These are phyloP conservation scores for Actinidia arguta DNA, from an alignment of 179 eudicot genomes.

Conservation along the genomic window DNA sequence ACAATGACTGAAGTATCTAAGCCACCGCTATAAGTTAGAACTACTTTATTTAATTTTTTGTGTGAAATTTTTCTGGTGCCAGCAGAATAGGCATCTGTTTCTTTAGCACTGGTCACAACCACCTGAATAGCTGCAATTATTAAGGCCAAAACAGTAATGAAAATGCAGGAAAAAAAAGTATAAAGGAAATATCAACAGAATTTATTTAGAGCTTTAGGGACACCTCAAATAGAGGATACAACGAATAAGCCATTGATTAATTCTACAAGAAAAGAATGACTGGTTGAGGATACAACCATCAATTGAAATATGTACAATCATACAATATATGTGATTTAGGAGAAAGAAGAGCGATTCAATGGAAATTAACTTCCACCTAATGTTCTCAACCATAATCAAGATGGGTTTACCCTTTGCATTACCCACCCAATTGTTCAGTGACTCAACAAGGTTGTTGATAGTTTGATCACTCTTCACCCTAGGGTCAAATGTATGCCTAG, in stretches of 20 bases:
- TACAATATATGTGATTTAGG: no score
- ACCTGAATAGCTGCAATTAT: conserved; percentile 62
- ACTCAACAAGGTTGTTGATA: neutral
- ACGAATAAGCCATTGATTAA: neutral
- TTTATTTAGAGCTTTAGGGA: neutral
- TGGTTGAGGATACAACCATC: no score
- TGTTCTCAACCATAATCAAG: neutral
- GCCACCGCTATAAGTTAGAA: conserved; percentile 97
- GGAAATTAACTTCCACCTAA: neutral
- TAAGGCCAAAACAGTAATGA: neutral
- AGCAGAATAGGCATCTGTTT: conserved; percentile 42
- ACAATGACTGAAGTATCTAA: conserved; percentile 98
- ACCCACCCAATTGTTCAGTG: neutral
- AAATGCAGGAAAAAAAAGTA: neutral
- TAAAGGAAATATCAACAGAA: neutral
- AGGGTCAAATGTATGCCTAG: neutral
- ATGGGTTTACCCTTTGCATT: neutral
- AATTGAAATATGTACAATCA: no score
- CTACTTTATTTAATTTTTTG: conserved; percentile 89
- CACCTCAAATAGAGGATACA: neutral
- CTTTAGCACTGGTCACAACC: conserved; percentile 59
- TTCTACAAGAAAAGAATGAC: no score
- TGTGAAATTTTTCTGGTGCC: conserved; percentile 47
- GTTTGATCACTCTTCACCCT: neutral
- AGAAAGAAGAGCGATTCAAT: no score